Conservation (phyloP, 192 early-diverging fungal genomes). For the Umbelopsis vinacea region DNA sequence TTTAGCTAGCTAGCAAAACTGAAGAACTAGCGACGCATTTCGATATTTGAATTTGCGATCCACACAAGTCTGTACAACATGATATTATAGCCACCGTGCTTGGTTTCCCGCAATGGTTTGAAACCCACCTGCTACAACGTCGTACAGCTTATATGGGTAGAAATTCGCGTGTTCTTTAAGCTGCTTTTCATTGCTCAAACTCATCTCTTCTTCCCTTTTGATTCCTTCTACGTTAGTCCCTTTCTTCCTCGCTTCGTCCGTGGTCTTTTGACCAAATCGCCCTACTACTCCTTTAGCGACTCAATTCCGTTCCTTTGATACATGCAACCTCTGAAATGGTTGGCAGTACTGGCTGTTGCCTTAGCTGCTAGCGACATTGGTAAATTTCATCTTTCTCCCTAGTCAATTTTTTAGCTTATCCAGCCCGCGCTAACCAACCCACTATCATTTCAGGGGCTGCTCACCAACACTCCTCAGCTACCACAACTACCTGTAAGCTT, state of each 20-base stretch:
- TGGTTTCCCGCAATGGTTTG: constrained; percentile 21
- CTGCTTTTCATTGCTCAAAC: background rate
- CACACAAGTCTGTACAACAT: constrained; percentile 19
- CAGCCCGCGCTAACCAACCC: background rate
- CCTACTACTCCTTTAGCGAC: constrained; percentile 5
- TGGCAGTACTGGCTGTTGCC: constrained; percentile 14
- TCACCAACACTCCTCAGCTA: background rate
- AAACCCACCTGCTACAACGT: constrained; percentile 16
- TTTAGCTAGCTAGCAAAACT: constrained; percentile 16
- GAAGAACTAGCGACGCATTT: background rate
- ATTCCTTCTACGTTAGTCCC: background rate
- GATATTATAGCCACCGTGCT: constrained; percentile 15
- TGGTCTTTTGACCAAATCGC: constrained; percentile 16
- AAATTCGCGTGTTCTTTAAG: constrained; percentile 21
- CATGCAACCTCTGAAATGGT: constrained; percentile 24
- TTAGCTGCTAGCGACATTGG: constrained; percentile 21
- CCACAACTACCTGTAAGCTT: background rate
- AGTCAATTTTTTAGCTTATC: background rate
- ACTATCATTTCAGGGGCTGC: constrained; percentile 10
- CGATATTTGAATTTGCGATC: background rate
- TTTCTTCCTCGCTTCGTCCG: background rate
- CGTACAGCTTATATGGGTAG: constrained; percentile 8
- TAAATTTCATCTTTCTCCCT: background rate
- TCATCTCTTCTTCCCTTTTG: constrained; percentile 21
- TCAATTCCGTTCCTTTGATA: constrained; percentile 22